These are phyloP conservation scores for Arachnomyces sp. DNA, from an alignment of 2,329 filamentous ascomycete species.

Conservation along the genomic window DNA sequence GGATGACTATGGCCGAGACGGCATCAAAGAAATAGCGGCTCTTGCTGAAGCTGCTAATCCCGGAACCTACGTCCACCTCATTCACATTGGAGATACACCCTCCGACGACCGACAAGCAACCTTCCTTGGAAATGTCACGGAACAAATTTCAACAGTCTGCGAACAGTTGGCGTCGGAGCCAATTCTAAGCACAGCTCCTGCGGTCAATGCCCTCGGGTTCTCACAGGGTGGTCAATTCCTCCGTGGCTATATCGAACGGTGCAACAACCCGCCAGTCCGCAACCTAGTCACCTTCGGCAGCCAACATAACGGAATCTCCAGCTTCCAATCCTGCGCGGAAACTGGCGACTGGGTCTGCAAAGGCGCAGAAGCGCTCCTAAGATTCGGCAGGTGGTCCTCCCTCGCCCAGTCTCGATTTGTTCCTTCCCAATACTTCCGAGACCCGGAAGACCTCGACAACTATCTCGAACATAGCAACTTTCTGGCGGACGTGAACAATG, in stretches of 20 bases:
- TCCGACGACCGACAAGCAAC: slow-evolving; percentile 68
- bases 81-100: slow-evolving; percentile 60
- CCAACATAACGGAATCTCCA: slow-evolving; percentile 84
- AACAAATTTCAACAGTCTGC: slow-evolving; percentile 71
- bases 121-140: slow-evolving; percentile 83
- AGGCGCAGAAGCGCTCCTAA: slow-evolving; percentile 67
- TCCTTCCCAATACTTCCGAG: slow-evolving; percentile 90
- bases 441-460: slow-evolving; percentile 55
- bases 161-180: slow-evolving; percentile 64
- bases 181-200: slow-evolving; percentile 71
- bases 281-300: slow-evolving; percentile 81
- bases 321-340: slow-evolving; percentile 65
- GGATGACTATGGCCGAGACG: slow-evolving; percentile 60
- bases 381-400: slow-evolving; percentile 68
- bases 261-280: slow-evolving; percentile 65
- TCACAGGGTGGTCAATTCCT: slow-evolving; percentile 94
- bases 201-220: slow-evolving; percentile 86
- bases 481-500: slow-evolving; percentile 93
- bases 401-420: slow-evolving; percentile 75
- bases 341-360: slow-evolving; percentile 69
- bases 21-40: slow-evolving; percentile 61
- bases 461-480: slow-evolving; percentile 82
- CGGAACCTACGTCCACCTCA: slow-evolving; percentile 73
- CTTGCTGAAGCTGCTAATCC: slow-evolving; percentile 67
- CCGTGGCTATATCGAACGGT: slow-evolving; percentile 81